Evolutionary conservation across 2,329 filamentous ascomycete species (phyloP).

Genomic region (Lojkania enalia): DNA sequence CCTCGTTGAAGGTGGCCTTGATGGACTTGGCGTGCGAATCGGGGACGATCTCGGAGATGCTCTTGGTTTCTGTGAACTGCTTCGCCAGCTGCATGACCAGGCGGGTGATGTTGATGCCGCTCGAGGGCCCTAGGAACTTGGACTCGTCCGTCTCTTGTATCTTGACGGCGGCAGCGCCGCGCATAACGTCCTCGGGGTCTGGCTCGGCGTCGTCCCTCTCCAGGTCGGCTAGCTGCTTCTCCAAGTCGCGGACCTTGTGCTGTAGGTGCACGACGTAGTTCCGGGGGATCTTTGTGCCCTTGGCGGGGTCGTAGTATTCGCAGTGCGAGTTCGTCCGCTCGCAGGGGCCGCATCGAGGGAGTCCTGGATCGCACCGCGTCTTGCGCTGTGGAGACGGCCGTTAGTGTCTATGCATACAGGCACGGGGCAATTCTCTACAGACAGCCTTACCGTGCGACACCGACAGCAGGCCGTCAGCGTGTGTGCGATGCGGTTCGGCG

Average conservation of each 20-base stretch:
- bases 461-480: constrained; percentile 80
- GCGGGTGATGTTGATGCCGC: constrained; percentile 91
- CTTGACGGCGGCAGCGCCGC: constrained; percentile 81
- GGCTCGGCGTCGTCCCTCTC: constrained; percentile 73
- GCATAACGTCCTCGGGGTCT: constrained; percentile 81
- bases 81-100: constrained; percentile 97
- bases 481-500: constrained; percentile 68
- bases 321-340: constrained; percentile 88
- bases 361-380: constrained; percentile 89
- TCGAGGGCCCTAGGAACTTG: constrained; percentile 89
- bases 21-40: constrained; percentile 69
- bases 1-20: constrained; percentile 67
- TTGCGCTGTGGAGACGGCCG: constrained; percentile 67
- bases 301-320: constrained; percentile 92
- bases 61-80: constrained; percentile 85
- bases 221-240: constrained; percentile 77
- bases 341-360: constrained; percentile 90
- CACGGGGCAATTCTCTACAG: no score
- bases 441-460: constrained; percentile 71
- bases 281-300: constrained; percentile 82
- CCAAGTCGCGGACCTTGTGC: constrained; percentile 79
- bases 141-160: constrained; percentile 85
- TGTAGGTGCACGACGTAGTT: constrained; percentile 92
- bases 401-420: background rate
- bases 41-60: constrained; percentile 89